Conservation (phyloP, 169 alveolate species). For the Eimeria maxima region DNA sequence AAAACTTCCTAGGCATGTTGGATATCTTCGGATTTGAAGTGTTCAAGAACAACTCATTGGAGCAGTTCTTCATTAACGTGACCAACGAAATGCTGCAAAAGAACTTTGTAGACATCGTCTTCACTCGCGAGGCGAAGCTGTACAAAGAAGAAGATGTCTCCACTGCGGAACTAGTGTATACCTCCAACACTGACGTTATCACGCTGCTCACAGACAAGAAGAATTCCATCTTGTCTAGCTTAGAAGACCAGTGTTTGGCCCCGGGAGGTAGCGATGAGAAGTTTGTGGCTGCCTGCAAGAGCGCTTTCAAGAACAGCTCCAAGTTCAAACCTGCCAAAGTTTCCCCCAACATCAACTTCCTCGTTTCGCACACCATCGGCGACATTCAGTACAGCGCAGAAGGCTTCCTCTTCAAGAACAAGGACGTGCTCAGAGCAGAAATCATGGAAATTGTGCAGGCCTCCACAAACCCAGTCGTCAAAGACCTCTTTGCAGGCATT, state of each 20-base stretch:
- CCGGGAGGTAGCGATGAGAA: constrained; percentile 95
- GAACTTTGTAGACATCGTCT: constrained; percentile 92
- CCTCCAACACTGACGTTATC: constrained; percentile 83
- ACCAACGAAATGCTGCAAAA: constrained; percentile 99
- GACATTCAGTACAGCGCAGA: constrained; percentile 93
- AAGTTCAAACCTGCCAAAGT: constrained; percentile 90
- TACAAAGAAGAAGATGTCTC: constrained; percentile 84
- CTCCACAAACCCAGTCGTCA: constrained; percentile 89
- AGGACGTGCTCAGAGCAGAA: constrained; percentile 94
- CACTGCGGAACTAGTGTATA: constrained; percentile 80
- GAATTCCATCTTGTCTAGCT: constrained; percentile 89
- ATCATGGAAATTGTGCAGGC: constrained; percentile 92
- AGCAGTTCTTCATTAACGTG: constrained; percentile 98
- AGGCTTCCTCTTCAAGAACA: constrained; percentile 93
- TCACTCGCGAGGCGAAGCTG: constrained; percentile 80
- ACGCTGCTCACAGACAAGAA: constrained; percentile 86
- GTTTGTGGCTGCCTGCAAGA: constrained; percentile 89
- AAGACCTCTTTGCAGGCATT: constrained; percentile 91
- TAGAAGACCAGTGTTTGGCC: constrained; percentile 96
- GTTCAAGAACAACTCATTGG: constrained; percentile 98
- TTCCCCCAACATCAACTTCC: constrained; percentile 92
- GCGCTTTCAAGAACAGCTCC: constrained; percentile 78
- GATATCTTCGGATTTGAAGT: constrained; percentile 99
- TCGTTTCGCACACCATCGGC: constrained; percentile 94
- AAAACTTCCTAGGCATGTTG: constrained; percentile 91